Conservation (phyloP, 768 basidiomycete species). For the Ephemerocybe angulata region DNA sequence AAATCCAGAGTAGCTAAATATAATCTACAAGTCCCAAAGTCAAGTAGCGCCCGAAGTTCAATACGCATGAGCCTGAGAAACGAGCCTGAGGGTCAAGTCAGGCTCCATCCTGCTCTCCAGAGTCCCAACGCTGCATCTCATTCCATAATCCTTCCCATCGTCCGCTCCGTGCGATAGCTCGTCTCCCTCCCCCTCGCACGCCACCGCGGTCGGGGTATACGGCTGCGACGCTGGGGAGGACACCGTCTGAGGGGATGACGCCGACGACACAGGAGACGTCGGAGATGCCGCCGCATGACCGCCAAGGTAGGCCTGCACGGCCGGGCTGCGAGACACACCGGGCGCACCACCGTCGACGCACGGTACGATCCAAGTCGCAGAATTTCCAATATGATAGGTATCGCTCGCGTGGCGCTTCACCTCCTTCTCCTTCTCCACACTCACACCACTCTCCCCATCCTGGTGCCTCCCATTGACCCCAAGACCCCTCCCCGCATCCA, state of each 20-base stretch:
- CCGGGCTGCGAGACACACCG: neutral
- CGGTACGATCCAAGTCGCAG: neutral
- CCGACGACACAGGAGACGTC: too few relatives aligned
- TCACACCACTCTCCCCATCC: too few relatives aligned
- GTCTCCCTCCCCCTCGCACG: slow-evolving; percentile 5
- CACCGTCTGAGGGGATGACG: neutral
- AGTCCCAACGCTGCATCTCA: neutral
- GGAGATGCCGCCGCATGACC: too few relatives aligned
- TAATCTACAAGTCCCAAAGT: neutral
- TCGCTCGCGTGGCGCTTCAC: too few relatives aligned
- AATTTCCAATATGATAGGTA: neutral
- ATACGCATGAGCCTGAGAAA: neutral
- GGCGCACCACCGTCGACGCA: neutral
- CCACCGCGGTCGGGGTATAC: slow-evolving; percentile 10
- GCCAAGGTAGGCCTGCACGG: neutral
- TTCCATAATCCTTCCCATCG: neutral
- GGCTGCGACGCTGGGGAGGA: slow-evolving; percentile 3
- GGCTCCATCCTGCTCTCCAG: slow-evolving; percentile 3
- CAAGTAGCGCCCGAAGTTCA: neutral
- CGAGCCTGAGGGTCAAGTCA: slow-evolving; percentile 14
- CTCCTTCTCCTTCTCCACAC: too few relatives aligned
- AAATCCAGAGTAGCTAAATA: neutral
- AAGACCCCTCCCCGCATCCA: neutral
- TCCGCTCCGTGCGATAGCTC: neutral
- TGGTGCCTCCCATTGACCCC: too few relatives aligned